Conservation (phyloP, 2,329 filamentous ascomycete genomes). For the Aspergillus tanneri region DNA sequence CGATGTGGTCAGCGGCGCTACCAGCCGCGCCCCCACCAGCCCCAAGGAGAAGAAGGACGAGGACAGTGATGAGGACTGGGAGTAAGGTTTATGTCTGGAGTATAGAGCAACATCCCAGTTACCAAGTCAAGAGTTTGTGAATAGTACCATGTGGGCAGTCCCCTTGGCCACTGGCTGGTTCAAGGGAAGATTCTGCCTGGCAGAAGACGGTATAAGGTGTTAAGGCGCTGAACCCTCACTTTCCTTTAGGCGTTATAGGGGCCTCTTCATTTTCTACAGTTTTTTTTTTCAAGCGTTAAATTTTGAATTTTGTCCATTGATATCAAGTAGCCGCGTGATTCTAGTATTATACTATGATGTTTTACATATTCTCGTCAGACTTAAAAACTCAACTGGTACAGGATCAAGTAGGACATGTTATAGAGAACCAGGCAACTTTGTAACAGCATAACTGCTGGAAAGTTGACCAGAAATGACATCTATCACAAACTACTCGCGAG, state of each 20-base stretch:
- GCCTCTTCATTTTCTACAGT: constrained; percentile 12
- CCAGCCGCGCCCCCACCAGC: constrained; percentile 72
- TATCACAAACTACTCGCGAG: no score
- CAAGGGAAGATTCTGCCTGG: constrained; percentile 2
- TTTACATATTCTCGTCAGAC: no score
- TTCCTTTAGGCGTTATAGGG: constrained; percentile 3
- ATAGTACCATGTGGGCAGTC: not conserved
- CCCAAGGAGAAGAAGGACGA: constrained; percentile 55
- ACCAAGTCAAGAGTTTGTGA: not conserved
- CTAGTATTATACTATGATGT: not conserved
- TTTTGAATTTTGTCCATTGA: not conserved
- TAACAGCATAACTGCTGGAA: no score
- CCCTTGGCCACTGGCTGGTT: constrained; percentile 19
- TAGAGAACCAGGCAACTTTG: no score
- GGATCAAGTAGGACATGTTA: no score
- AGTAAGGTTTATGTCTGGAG: constrained; percentile 48
- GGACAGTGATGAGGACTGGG: constrained; percentile 75
- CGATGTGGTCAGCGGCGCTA: constrained; percentile 80
- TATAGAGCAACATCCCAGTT: not conserved
- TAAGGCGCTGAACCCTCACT: constrained; percentile 8
- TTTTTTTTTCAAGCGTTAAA: constrained; percentile 8
- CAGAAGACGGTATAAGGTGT: constrained; percentile 13
- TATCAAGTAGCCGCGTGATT: not conserved
- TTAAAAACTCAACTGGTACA: no score
- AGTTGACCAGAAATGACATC: no score